A percentile compares a stretch with the other conserved stretches of the same genome.
These are phyloP conservation scores for Cladosporium austrohemisphaericum DNA, from an alignment of 2,329 filamentous ascomycete genomes.

Conservation along the genomic window DNA sequence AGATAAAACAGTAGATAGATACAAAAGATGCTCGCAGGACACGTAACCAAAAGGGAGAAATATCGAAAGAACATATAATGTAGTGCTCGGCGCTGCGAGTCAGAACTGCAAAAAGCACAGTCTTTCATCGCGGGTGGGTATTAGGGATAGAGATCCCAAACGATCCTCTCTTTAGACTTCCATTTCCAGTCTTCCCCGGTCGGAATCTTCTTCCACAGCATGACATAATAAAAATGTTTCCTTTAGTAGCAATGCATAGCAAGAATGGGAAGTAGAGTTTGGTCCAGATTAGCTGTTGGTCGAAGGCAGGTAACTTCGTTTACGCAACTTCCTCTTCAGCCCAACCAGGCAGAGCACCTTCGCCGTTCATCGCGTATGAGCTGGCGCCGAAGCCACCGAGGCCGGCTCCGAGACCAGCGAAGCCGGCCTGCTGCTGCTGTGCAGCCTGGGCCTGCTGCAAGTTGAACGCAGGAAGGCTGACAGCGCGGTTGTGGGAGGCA, in stretches of 20 bases:
- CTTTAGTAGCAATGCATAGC: background rate
- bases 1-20: too few species aligned
- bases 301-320: background rate
- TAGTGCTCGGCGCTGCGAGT: too few species aligned
- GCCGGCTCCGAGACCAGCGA: slow-evolving; percentile 57
- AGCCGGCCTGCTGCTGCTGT: slow-evolving; percentile 47
- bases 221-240: background rate
- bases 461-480: slow-evolving; percentile 75
- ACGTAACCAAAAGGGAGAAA: too few species aligned
- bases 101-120: too few species aligned
- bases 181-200: too few species aligned
- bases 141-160: too few species aligned
- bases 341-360: slow-evolving; percentile 58
- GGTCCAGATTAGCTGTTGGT: background rate
- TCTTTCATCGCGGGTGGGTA: too few species aligned
- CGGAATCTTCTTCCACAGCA: too few species aligned
- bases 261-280: background rate
- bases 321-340: slow-evolving; percentile 57
- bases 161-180: too few species aligned
- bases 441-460: slow-evolving; percentile 40
- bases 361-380: slow-evolving; percentile 39
- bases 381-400: slow-evolving; percentile 56
- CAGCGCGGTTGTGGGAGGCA: slow-evolving; percentile 66
- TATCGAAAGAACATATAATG: too few species aligned
- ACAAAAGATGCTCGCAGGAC: too few species aligned